Conservation (phyloP, 768 basidiomycete genomes). For the Panaeolus cyanescens region DNA sequence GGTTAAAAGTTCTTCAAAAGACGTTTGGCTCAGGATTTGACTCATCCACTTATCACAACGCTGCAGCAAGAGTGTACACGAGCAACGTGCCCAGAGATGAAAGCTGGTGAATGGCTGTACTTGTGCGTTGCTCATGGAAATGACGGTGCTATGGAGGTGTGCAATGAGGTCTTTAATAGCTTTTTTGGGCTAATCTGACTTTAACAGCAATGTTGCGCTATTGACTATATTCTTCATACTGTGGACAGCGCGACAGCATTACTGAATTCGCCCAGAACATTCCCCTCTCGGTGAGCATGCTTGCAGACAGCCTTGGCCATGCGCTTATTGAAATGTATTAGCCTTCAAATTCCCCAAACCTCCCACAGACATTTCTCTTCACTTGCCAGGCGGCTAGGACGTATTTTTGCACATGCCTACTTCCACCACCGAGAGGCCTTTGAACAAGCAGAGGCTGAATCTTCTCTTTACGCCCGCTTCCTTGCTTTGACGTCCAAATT, state of each 20-base stretch:
- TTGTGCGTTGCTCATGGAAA: constrained; percentile 94
- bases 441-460: constrained; percentile 89
- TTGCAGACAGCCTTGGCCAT: not conserved
- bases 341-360: constrained; percentile 77
- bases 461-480: constrained; percentile 88
- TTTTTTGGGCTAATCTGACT: not conserved
- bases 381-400: constrained; percentile 86
- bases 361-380: constrained; percentile 90
- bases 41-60: constrained; percentile 82
- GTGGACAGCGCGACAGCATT: constrained; percentile 92
- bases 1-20: constrained; percentile 35
- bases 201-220: constrained; percentile 88
- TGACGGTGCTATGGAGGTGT: constrained; percentile 83
- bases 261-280: constrained; percentile 87
- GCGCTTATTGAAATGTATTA: constrained; percentile 25
- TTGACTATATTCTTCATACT: constrained; percentile 94
- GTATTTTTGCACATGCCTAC: constrained; percentile 96
- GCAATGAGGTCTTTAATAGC: constrained; percentile 14
- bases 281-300: constrained; percentile 77
- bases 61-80: constrained; percentile 88
- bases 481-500: constrained; percentile 79
- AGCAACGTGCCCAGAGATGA: constrained; percentile 92
- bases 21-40: constrained; percentile 85
- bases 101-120: constrained; percentile 98
- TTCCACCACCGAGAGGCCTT: constrained; percentile 93